Evolutionary conservation across 805 yeast genomes (phyloP).

Genomic region (Komagataella mondaviorum): DNA sequence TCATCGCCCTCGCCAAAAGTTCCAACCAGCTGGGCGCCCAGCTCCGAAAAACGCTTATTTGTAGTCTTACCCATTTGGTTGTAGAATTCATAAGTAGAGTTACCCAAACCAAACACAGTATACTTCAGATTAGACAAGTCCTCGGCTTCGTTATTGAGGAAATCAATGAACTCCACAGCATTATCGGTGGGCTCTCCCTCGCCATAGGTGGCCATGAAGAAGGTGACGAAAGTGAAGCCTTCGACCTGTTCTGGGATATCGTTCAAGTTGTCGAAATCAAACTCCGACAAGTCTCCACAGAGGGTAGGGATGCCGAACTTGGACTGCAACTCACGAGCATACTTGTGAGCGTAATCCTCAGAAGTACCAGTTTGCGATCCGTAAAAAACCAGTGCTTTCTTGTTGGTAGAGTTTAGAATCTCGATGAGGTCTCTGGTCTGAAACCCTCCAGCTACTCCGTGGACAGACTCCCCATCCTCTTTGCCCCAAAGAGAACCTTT

Average conservation of each 20-base stretch:
- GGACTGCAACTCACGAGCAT: slow-evolving; percentile 77
- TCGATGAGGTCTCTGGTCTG: slow-evolving; percentile 45
- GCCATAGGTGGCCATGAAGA: slow-evolving; percentile 88
- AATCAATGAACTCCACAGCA: slow-evolving; percentile 68
- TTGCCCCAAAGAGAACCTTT: slow-evolving; percentile 42
- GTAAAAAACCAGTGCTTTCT: slow-evolving; percentile 68
- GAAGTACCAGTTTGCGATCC: slow-evolving; percentile 99
- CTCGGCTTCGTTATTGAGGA: slow-evolving; percentile 45
- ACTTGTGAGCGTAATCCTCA: slow-evolving; percentile 87
- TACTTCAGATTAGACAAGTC: slow-evolving; percentile 44
- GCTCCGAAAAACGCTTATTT: slow-evolving; percentile 33
- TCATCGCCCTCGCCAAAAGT: slow-evolving; percentile 89
- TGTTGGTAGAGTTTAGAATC: slow-evolving; percentile 44
- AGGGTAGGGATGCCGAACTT: slow-evolving; percentile 72
- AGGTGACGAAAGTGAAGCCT: slow-evolving; percentile 37
- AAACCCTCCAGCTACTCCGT: slow-evolving; percentile 18
- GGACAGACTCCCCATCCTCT: slow-evolving; percentile 17
- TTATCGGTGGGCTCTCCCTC: slow-evolving; percentile 98
- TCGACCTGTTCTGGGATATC: slow-evolving; percentile 43
- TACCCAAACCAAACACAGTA: slow-evolving; percentile 86
- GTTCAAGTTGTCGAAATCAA: slow-evolving; percentile 68
- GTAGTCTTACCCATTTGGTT: slow-evolving; percentile 69
- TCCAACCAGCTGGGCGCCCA: slow-evolving; percentile 67
- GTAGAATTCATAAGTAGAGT: slow-evolving; percentile 85
- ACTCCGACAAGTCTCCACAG: slow-evolving; percentile 82